phyloP scores from a whole-genome alignment of 1,284 basidiomycete genomes.

The Phlebopus sp. region DNA sequence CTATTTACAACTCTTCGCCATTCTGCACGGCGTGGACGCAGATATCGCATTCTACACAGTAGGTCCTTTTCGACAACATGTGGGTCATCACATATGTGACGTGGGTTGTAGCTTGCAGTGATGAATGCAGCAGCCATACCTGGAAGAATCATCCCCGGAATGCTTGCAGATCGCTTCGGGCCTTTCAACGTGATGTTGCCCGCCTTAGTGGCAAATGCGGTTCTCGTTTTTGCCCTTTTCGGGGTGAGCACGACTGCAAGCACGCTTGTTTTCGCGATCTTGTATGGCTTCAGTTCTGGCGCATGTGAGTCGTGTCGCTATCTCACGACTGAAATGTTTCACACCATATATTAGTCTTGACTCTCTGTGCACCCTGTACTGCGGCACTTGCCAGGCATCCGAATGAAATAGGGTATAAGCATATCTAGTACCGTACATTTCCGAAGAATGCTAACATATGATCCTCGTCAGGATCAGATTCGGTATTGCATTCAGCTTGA shows the following conservation, averaged over 20 bases:
- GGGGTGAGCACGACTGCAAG: not conserved
- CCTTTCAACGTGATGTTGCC: not conserved
- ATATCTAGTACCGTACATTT: not conserved
- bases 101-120: not conserved
- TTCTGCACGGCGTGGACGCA: not conserved
- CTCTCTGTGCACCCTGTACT: not conserved
- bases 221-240: not conserved
- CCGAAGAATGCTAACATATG: not conserved
- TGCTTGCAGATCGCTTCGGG: not conserved
- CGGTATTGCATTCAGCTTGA: conserved; percentile 20
- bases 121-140: not conserved
- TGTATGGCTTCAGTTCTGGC: not conserved
- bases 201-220: not conserved
- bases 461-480: conserved; percentile 18
- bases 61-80: not conserved
- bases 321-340: not conserved
- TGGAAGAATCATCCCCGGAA: not conserved
- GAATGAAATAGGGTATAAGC: not conserved
- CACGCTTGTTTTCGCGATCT: not conserved
- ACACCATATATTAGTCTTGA: not conserved
- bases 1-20: not conserved
- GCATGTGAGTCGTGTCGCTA: not conserved
- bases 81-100: not conserved
- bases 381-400: not conserved
- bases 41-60: not conserved